Conservation (phyloP, 148 eudicot genomes). For the Pouteria glomerata region DNA sequence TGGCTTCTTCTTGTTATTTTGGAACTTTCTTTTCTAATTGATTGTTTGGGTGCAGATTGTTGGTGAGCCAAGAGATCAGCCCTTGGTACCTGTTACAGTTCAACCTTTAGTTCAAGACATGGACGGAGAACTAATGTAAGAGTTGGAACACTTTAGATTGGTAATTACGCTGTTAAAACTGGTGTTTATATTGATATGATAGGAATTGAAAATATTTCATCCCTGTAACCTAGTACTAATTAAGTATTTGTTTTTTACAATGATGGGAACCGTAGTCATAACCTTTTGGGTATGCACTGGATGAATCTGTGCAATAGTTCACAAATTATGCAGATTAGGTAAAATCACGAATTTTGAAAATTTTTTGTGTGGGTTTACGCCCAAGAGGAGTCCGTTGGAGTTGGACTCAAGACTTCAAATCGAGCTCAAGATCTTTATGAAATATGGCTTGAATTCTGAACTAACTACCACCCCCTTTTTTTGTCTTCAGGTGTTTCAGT, state of each 20-base stretch:
- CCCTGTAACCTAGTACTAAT: too few species aligned
- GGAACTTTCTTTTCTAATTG: not conserved
- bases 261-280: too few species aligned
- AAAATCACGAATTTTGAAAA: too few species aligned
- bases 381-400: too few species aligned
- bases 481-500: slow-evolving; percentile 34
- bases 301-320: too few species aligned
- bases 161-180: slow-evolving; percentile 26
- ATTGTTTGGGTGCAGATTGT: slow-evolving; percentile 29
- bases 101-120: slow-evolving; percentile 20
- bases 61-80: slow-evolving; percentile 17
- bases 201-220: not conserved
- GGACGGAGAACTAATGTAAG: slow-evolving; percentile 32
- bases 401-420: too few species aligned
- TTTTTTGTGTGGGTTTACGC: too few species aligned
- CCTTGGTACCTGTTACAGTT: slow-evolving; percentile 14
- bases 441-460: not conserved
- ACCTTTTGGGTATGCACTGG: too few species aligned
- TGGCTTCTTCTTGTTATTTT: slow-evolving; percentile 6
- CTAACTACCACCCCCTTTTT: too few species aligned
- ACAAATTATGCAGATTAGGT: too few species aligned
- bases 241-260: too few species aligned
- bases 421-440: too few species aligned
- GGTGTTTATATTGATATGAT: not conserved
- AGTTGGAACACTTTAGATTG: slow-evolving; percentile 43